Evolutionary conservation across 805 yeast species (phyloP), one percentile per base, ranked within the genome.

Genomic region (Yamadazyma laniorum): DNA sequence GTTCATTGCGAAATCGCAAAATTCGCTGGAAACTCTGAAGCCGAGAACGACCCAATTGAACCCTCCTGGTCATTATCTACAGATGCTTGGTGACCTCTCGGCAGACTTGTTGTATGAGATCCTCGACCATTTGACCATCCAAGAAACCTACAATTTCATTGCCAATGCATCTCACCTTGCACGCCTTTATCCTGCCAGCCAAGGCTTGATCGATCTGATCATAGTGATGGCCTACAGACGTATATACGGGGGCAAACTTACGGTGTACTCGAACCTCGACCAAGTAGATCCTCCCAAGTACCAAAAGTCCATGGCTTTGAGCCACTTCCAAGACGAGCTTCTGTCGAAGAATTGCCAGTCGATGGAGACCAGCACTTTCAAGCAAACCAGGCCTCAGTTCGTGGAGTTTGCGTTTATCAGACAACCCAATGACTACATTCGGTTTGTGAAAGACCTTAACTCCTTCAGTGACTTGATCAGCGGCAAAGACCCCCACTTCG

Each of bases 401-500:
- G 32, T 57, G 5, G 53, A 53, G 29, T 56, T 57, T 32, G 37
- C 47, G n/a, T 55, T 56, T 40, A 32, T 43, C 12, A 35, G 61
- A 18, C 43, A 39, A 19, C 46, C 50, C 12, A 52, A 50, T 19
- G 63, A 57, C 36, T 56, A 55, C 37, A 37, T 42, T n/a, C 34
- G 32, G 3, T 58, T 53, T 34, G 48, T 53, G 5, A 40, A 40
- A 5, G 51, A 53, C 32, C 45, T 58, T n/a, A 46, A 51, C 39
- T 29, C 27, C 18, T 49, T 58, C 37, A 50, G 49, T 34, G 26
- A 32, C 5, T 21, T 55, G 19, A 34, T 54, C 4, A 58, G 53
- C 14, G 36, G 44, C 13, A 25, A 41, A 27, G 35, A 35, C 13
- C 12, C 15, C 25, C 23, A 19, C 35, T 37, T 53, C 7, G 15